These are phyloP conservation scores for Fagus crenata DNA, from an alignment of 306 rosid species.

Conservation along the genomic window DNA sequence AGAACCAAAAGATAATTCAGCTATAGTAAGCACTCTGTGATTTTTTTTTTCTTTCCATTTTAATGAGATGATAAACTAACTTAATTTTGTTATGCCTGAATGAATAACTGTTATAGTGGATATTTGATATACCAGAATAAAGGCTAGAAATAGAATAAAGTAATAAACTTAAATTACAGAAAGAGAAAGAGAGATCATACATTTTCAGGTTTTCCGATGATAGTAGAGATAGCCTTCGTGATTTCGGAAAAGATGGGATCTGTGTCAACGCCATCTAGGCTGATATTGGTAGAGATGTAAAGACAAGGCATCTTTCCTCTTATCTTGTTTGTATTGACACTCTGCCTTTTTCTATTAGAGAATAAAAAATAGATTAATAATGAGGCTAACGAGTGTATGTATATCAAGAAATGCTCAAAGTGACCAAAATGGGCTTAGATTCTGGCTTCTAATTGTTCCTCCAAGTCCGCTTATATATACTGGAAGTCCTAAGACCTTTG, in stretches of 20 bases:
- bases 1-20: neutral
- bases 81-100: neutral
- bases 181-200: conserved; percentile 27
- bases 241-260: conserved; percentile 64
- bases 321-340: neutral
- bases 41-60: too few species aligned
- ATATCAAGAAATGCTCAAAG: neutral
- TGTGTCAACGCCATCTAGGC: conserved; percentile 64
- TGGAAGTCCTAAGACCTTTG: too few species aligned
- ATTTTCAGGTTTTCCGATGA: conserved; percentile 68
- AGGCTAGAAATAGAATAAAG: neutral
- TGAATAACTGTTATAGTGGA: neutral
- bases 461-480: too few species aligned
- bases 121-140: neutral
- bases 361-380: too few species aligned
- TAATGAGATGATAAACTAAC: too few species aligned
- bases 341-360: neutral
- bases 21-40: neutral
- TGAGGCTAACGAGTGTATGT: neutral
- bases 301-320: conserved; percentile 69
- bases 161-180: neutral
- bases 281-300: conserved; percentile 72
- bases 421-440: neutral
- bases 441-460: too few species aligned
- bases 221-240: conserved; percentile 65